Percentiles rank a stretch among this genome's conserved stretches.
These are phyloP conservation scores for Nannochloropsis oceanica DNA, from an alignment of 108 stramenopile genomes.

Conservation along the genomic window DNA sequence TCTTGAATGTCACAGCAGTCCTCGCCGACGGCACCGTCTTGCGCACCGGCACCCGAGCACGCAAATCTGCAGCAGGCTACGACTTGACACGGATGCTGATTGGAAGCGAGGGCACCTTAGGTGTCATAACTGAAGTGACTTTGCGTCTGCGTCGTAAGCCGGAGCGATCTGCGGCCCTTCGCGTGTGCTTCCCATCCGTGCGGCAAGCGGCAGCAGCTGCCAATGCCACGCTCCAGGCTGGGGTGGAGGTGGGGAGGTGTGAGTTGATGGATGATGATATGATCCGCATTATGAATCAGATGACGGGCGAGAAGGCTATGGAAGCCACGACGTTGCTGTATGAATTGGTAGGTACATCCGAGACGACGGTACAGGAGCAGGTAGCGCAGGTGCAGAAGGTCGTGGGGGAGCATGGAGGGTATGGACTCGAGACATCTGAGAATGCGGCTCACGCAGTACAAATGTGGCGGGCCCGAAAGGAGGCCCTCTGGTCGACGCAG, in stretches of 20 bases:
- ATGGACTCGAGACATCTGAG: not conserved
- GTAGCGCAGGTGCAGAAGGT: not conserved
- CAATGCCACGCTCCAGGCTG: conserved; percentile 1
- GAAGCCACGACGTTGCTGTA: conserved; percentile 31
- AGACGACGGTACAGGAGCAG: not conserved
- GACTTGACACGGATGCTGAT: conserved; percentile 60
- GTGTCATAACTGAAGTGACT: conserved; percentile 64
- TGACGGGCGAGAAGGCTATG: conserved; percentile 3
- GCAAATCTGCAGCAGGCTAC: conserved; percentile 53
- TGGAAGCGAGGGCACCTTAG: conserved; percentile 65
- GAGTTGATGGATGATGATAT: conserved; percentile 36
- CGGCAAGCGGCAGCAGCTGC: conserved; percentile 11
- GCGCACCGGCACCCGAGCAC: conserved; percentile 21
- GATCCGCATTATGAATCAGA: conserved; percentile 27
- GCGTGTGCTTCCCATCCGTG: conserved; percentile 18
- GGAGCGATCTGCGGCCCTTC: conserved; percentile 4
- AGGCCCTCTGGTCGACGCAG: conserved; percentile 30
- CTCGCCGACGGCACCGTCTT: conserved; percentile 53
- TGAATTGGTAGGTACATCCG: conserved; percentile 14
- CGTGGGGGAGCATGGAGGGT: not conserved
- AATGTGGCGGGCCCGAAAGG: conserved; percentile 36
- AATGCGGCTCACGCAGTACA: not conserved
- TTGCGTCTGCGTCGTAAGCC: conserved; percentile 41
- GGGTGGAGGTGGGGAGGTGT: conserved; percentile 26
- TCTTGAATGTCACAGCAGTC: conserved; percentile 59